Conservation (phyloP, 2,329 filamentous ascomycete genomes). For the Ophiostoma populinum region DNA sequence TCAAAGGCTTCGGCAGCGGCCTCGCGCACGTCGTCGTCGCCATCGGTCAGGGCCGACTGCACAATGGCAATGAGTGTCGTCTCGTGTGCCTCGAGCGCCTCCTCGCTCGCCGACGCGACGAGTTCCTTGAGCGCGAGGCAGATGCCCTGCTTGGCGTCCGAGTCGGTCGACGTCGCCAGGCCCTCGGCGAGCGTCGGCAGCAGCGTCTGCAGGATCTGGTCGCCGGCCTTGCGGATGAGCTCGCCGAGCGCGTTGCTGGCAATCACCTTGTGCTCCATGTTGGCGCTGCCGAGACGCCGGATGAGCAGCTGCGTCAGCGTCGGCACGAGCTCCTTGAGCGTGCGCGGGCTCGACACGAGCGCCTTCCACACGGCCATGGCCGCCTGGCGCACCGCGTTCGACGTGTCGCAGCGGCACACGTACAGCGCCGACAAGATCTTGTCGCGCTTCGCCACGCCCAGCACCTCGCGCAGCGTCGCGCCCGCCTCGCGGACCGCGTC, state of each 20-base stretch:
- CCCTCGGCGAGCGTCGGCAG: slow-evolving; percentile 87
- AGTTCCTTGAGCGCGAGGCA: slow-evolving; percentile 91
- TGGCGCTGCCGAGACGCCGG: slow-evolving; percentile 78
- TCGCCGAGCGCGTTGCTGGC: slow-evolving; percentile 93
- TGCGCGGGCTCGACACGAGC: slow-evolving; percentile 77
- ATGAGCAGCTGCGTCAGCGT: slow-evolving; percentile 93
- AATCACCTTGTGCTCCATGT: slow-evolving; percentile 98
- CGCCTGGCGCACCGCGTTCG: slow-evolving; percentile 73
- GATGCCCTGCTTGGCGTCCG: slow-evolving; percentile 90
- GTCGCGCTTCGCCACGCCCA: slow-evolving; percentile 92
- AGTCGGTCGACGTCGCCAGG: slow-evolving; percentile 71
- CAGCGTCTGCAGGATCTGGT: slow-evolving; percentile 74
- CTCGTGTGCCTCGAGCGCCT: slow-evolving; percentile 85
- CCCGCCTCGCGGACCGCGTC: slow-evolving; percentile 69
- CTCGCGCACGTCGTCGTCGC: slow-evolving; percentile 77
- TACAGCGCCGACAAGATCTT: slow-evolving; percentile 95
- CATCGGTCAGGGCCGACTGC: slow-evolving; percentile 78
- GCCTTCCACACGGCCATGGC: slow-evolving; percentile 95
- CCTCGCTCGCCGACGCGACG: slow-evolving; percentile 72
- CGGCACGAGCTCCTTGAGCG: slow-evolving; percentile 86
- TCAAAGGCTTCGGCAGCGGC: slow-evolving; percentile 96
- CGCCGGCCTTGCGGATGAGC: slow-evolving; percentile 89
- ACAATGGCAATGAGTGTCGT: slow-evolving; percentile 91
- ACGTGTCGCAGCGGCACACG: slow-evolving; percentile 94
- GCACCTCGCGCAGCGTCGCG: slow-evolving; percentile 79